A percentile compares a stretch with the other conserved stretches of the same genome.
Conservation (phyloP, 306 rosid genomes). For the Vachellia collinsii region DNA sequence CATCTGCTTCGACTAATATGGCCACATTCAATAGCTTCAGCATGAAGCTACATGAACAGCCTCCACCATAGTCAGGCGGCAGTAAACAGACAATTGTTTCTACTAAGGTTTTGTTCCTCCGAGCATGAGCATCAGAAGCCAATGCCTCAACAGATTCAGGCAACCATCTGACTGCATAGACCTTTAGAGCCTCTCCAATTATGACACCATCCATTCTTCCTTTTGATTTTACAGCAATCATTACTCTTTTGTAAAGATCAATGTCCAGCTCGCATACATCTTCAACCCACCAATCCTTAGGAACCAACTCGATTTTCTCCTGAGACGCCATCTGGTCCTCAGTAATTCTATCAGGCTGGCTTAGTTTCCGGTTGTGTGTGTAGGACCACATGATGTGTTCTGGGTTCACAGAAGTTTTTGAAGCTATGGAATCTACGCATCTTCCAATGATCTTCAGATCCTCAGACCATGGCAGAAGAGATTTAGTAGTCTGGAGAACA, state of each 20-base stretch:
- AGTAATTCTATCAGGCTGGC: constrained; percentile 55
- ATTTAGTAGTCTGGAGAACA: constrained; percentile 91
- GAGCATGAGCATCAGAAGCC: constrained; percentile 73
- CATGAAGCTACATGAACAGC: constrained; percentile 91
- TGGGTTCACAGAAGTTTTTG: constrained; percentile 92
- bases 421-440: constrained; percentile 94
- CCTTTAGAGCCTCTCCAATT: constrained; percentile 80
- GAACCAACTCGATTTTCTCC: constrained; percentile 64
- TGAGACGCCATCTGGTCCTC: constrained; percentile 56
- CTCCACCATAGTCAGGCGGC: constrained; percentile 65
- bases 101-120: constrained; percentile 76
- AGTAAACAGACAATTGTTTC: constrained; percentile 87
- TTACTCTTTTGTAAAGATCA: constrained; percentile 68
- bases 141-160: constrained; percentile 89
- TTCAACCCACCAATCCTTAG: constrained; percentile 94
- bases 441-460: constrained; percentile 87
- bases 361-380: constrained; percentile 76
- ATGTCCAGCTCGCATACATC: constrained; percentile 87
- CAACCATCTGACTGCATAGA: constrained; percentile 64
- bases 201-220: constrained; percentile 79
- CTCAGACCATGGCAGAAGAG: constrained; percentile 93
- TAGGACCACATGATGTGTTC: constrained; percentile 84
- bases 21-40: constrained; percentile 87
- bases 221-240: constrained; percentile 75
- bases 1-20: constrained; percentile 74